A percentile compares a stretch with the other conserved stretches of the same genome.
These are phyloP conservation scores for Colletotrichum sp. DNA, from an alignment of 2,329 filamentous ascomycete genomes.

Conservation along the genomic window DNA sequence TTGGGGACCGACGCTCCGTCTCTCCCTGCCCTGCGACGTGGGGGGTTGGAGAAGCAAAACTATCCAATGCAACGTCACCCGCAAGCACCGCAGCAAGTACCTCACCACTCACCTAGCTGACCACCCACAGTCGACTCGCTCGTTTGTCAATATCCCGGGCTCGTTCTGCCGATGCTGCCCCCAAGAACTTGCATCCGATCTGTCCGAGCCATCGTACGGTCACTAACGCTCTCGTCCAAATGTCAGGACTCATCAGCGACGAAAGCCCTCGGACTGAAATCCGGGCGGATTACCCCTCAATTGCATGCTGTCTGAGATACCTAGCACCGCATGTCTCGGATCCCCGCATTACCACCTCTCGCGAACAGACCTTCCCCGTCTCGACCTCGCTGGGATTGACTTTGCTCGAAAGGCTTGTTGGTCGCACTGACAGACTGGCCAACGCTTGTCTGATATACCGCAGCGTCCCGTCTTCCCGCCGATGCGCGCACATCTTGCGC, in stretches of 20 bases:
- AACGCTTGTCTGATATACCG: background rate
- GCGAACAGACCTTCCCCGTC: background rate
- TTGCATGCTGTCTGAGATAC: background rate
- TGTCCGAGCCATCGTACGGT: background rate
- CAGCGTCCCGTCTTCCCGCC: background rate
- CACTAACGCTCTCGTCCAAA: background rate
- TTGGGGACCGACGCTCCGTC: conserved; percentile 2
- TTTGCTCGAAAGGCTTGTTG: background rate
- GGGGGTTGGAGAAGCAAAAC: conserved; percentile 15
- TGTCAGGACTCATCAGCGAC: background rate
- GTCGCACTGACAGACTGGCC: background rate
- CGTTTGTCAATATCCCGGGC: background rate
- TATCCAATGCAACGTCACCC: conserved; percentile 12
- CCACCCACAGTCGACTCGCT: background rate
- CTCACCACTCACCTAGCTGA: background rate
- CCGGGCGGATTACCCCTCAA: background rate
- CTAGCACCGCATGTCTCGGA: conserved; percentile 1
- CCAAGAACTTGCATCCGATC: background rate
- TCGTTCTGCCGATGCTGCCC: background rate
- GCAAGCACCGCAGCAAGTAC: background rate
- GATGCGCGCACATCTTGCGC: background rate
- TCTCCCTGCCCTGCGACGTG: background rate
- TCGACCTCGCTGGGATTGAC: background rate
- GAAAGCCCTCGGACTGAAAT: background rate
- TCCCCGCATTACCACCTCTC: background rate